Evolutionary conservation across 2,329 filamentous ascomycete species (phyloP).

Genomic region (Aspergillus oerlinghausenensis): DNA sequence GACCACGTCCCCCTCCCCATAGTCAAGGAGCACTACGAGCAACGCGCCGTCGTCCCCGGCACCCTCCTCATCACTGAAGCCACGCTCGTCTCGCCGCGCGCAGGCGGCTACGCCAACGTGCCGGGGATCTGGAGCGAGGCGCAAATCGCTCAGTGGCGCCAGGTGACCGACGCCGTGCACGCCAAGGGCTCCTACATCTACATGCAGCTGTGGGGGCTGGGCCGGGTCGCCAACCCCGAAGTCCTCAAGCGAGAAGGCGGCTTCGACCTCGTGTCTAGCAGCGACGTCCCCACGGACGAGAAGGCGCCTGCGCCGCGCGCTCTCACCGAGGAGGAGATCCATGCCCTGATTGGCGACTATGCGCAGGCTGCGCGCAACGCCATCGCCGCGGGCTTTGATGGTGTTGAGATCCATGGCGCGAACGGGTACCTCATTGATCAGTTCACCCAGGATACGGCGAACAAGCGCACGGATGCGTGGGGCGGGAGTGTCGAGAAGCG

Average conservation of each 20-base stretch:
- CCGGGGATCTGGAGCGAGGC: slow-evolving; percentile 55
- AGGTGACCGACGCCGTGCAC: slow-evolving; percentile 60
- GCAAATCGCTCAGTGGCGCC: slow-evolving; percentile 59
- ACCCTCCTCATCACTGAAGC: slow-evolving; percentile 58
- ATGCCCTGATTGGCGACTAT: slow-evolving; percentile 38
- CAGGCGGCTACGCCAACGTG: slow-evolving; percentile 47
- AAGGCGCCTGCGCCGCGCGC: slow-evolving; percentile 29
- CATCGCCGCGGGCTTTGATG: slow-evolving; percentile 52
- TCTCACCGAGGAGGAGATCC: slow-evolving; percentile 41
- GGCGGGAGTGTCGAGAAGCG: slow-evolving; percentile 50
- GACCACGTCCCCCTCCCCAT: slow-evolving; percentile 45
- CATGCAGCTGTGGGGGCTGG: slow-evolving; percentile 59
- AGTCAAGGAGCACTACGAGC: slow-evolving; percentile 50
- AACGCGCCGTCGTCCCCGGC: slow-evolving; percentile 50
- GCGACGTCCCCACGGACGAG: slow-evolving; percentile 8
- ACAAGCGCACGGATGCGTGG: slow-evolving; percentile 47
- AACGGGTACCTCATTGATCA: slow-evolving; percentile 52
- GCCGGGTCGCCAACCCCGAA: slow-evolving; percentile 48
- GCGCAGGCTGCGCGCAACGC: slow-evolving; percentile 47
- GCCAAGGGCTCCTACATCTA: slow-evolving; percentile 58
- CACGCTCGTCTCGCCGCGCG: slow-evolving; percentile 47
- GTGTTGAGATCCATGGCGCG: slow-evolving; percentile 47
- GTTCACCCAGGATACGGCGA: slow-evolving; percentile 45
- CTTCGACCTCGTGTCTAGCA: slow-evolving; percentile 18
- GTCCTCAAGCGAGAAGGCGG: slow-evolving; percentile 17